Evolutionary conservation across 2,329 filamentous ascomycete genomes (phyloP), one percentile per base, ranked within the genome.

Genomic region (Nannizziopsis arthrosporioides): DNA sequence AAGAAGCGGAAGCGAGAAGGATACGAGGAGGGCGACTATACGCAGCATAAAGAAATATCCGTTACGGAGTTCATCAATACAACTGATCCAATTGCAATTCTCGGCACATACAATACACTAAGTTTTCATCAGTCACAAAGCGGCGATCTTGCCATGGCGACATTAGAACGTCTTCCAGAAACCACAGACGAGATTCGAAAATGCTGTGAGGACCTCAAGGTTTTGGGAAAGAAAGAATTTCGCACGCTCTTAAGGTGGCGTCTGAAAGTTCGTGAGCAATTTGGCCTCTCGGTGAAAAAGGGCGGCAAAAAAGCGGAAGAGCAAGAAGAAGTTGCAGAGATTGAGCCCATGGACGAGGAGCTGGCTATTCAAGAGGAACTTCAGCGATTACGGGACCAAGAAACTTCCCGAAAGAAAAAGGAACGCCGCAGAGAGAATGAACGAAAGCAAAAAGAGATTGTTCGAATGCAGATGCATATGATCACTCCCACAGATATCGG

Each of bases 391-490:
- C 85, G 84, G 56, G 88, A 96, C 19, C 83, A 81, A 59, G 85
- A 92, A 54, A 78, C 69, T 38, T 66, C 82, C 17, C 81, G 81
- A 57, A 90, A 81, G 66, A 93, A 88, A 69, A 83, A 87, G 57
- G 85, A 94, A 59, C 80, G 83, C 56, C 77, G 89, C 55, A 85
- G 77, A 58, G 88, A 94, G 51, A 98, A 98, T 55, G 92, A 98
- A 66, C 81, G 81, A 65, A 96, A 94, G 67, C 85, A 92, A 57
- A 92, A 85, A 57, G 92, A 96, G 55, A 87, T 96, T 51, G 75
- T 94, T n/a, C 81, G 92, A 31, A 84, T 98, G 83, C 92, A 98
- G 66, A 80, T 98, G 72, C 83, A 95, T 69, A 98, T 98, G 92
- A 83, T 82, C 1, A 85, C 88, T 0, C 92, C 92, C 6, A 92